Evolutionary conservation across 768 basidiomycete genomes (phyloP).

Genomic region (Trametes cinnabarina): DNA sequence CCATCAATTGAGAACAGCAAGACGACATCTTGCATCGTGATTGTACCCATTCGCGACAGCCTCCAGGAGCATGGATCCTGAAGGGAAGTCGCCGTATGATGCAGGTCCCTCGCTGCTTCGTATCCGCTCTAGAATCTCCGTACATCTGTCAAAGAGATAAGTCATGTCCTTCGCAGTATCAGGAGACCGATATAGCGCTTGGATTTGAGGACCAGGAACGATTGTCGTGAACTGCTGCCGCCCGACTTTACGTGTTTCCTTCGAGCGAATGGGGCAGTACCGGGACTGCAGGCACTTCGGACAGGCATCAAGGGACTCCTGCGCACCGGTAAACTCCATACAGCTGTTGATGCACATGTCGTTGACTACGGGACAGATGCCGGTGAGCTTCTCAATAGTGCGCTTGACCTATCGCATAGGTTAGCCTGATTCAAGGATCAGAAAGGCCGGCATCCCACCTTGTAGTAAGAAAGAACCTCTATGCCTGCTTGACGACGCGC

Average conservation of each 20-base stretch:
- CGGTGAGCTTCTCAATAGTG: not conserved
- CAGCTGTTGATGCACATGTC: constrained; percentile 8
- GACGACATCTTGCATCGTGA: constrained; percentile 26
- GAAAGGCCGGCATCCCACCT: not conserved
- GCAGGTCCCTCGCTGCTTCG: not conserved
- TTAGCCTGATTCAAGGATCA: not conserved
- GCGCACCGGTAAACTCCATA: not conserved
- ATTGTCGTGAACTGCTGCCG: constrained; percentile 38
- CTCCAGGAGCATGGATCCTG: constrained; percentile 10
- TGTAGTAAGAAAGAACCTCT: not conserved
- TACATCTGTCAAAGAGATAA: constrained; percentile 23
- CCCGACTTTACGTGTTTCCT: constrained; percentile 17
- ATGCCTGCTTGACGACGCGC: not conserved
- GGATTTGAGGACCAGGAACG: constrained; percentile 42
- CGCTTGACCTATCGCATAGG: not conserved
- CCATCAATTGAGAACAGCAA: constrained; percentile 28
- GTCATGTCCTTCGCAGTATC: constrained; percentile 28
- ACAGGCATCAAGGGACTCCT: not conserved
- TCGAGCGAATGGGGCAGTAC: not conserved
- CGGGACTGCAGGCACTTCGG: not conserved
- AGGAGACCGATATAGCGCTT: constrained; percentile 31
- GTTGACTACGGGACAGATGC: not conserved
- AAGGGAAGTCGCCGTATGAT: not conserved
- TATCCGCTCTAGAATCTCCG: not conserved
- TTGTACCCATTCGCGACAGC: constrained; percentile 32